phyloP scores from a whole-genome alignment of 2,329 filamentous ascomycete species.

The Talaromyces sp. region DNA sequence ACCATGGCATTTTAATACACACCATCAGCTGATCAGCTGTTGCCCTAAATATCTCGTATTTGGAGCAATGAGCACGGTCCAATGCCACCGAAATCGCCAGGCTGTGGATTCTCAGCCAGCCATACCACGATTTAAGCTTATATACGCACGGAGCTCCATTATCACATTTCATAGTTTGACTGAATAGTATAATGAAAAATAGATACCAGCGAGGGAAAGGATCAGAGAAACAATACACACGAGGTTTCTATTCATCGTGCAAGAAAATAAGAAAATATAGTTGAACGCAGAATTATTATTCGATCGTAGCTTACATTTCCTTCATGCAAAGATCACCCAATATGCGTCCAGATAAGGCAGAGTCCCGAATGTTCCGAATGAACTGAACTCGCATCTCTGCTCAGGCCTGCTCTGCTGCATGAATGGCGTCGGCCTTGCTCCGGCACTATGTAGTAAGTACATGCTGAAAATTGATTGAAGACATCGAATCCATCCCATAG shows the following conservation, averaged over 20 bases:
- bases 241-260: not conserved
- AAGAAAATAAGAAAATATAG: not conserved
- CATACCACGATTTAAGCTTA: slow-evolving; percentile 13
- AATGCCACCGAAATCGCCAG: not conserved
- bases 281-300: not conserved
- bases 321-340: slow-evolving; percentile 4
- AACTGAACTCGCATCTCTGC: not conserved
- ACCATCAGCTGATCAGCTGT: not conserved
- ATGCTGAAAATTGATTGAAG: slow-evolving; percentile 3
- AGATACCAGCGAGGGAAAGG: not conserved
- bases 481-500: not conserved
- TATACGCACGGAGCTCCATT: not conserved
- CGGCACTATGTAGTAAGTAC: not conserved
- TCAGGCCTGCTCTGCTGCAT: not conserved
- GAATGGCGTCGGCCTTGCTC: not conserved
- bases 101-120: slow-evolving; percentile 3
- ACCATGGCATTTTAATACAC: not conserved
- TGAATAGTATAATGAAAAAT: not conserved
- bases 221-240: not conserved
- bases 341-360: slow-evolving; percentile 9
- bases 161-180: not conserved
- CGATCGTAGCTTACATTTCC: not conserved
- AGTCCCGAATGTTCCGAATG: slow-evolving; percentile 6
- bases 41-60: not conserved
- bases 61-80: not conserved